These are phyloP conservation scores for Cryptococcus wingfieldii DNA, from an alignment of 1,284 basidiomycete species.

Conservation along the genomic window DNA sequence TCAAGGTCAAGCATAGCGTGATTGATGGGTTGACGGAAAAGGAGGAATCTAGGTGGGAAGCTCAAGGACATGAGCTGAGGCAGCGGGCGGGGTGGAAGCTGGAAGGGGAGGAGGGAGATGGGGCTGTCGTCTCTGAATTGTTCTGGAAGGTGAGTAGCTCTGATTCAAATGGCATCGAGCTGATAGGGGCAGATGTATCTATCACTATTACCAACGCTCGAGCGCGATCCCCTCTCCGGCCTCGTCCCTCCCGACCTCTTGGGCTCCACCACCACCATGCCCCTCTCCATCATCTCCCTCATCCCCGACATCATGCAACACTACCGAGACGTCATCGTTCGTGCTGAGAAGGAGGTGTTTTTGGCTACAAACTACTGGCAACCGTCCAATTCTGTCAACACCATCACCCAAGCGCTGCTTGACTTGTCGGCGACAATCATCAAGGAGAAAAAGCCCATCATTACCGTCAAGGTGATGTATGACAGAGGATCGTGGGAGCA, in stretches of 20 bases:
- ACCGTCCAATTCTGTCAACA: conserved; percentile 55
- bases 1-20: conserved; percentile 46
- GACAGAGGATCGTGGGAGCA: conserved; percentile 61
- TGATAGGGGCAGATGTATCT: conserved; percentile 53
- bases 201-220: conserved; percentile 54
- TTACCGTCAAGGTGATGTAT: conserved; percentile 62
- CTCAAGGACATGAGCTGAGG: conserved; percentile 29
- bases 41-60: conserved; percentile 34
- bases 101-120: conserved; percentile 34
- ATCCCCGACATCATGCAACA: conserved; percentile 62
- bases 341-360: conserved; percentile 58
- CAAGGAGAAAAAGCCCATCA: conserved; percentile 53
- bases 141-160: conserved; percentile 44
- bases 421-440: conserved; percentile 56
- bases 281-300: conserved; percentile 51
- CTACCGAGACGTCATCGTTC: conserved; percentile 55
- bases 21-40: conserved; percentile 41
- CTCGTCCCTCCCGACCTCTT: conserved; percentile 56
- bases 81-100: conserved; percentile 46
- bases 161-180: no score
- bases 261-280: conserved; percentile 57
- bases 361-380: conserved; percentile 61
- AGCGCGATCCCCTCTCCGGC: conserved; percentile 54
- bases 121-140: conserved; percentile 38
- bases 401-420: conserved; percentile 56